A percentile compares a stretch with the other conserved stretches of the same genome.
Conservation (phyloP, 2,329 filamentous ascomycete species). For the Fusarium liriodendri region DNA sequence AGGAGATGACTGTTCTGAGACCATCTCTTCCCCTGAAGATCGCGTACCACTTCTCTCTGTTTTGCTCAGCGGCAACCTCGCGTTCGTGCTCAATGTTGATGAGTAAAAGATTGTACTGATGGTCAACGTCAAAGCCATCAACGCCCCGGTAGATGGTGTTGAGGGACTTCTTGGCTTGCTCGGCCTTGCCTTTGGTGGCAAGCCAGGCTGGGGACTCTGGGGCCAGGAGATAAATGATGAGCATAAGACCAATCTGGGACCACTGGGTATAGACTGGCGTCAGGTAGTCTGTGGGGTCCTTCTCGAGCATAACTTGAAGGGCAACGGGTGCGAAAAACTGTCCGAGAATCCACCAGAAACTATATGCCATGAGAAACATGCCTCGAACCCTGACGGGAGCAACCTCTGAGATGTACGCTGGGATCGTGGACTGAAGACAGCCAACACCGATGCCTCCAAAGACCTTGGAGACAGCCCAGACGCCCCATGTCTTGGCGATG, state of each 20-base stretch:
- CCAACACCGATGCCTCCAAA: not conserved
- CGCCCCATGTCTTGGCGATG: not conserved
- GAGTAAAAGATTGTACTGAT: conserved; percentile 39
- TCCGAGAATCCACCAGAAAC: conserved; percentile 57
- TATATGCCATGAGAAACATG: conserved; percentile 53
- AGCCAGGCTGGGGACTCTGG: not conserved
- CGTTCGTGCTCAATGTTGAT: conserved; percentile 40
- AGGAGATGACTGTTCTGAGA: conserved; percentile 43
- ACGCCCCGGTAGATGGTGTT: conserved; percentile 26
- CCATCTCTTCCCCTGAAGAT: conserved; percentile 47
- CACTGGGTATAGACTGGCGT: not conserved
- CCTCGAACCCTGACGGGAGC: conserved; percentile 54
- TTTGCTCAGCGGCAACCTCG: conserved; percentile 33
- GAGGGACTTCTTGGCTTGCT: not conserved
- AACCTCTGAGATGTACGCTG: conserved; percentile 37
- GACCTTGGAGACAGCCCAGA: not conserved
- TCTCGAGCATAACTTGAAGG: conserved; percentile 44
- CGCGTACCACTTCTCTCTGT: conserved; percentile 40
- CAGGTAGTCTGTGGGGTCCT: not conserved
- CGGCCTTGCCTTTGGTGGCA: not conserved
- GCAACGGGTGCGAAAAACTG: conserved; percentile 55
- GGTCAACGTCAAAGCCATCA: conserved; percentile 42
- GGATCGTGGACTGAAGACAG: not conserved
- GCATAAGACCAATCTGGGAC: not conserved
- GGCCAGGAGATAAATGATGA: not conserved